Conservation (phyloP, 2,329 filamentous ascomycete genomes). For the Arthrobotrys iridis region DNA sequence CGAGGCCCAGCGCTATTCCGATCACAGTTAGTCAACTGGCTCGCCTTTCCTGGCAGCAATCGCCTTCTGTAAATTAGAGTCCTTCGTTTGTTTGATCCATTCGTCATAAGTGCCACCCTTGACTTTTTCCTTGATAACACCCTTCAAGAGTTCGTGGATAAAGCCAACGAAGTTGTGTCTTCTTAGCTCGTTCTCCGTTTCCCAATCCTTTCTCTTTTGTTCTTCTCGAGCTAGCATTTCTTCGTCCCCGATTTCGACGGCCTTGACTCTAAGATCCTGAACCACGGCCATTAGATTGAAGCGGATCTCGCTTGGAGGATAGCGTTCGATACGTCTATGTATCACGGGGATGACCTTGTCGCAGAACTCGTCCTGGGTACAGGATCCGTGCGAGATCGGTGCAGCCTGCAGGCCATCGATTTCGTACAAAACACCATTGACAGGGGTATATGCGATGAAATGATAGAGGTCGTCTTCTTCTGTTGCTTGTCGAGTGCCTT, state of each 20-base stretch:
- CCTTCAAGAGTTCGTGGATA: constrained; percentile 87
- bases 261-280: constrained; percentile 79
- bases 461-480: constrained; percentile 92
- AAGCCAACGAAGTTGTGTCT: constrained; percentile 97
- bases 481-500: constrained; percentile 73
- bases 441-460: constrained; percentile 92
- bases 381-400: constrained; percentile 86
- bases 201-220: constrained; percentile 84
- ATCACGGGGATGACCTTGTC: constrained; percentile 86
- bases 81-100: constrained; percentile 77
- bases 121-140: constrained; percentile 79
- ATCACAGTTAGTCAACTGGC: constrained; percentile 38
- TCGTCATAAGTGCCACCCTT: constrained; percentile 72
- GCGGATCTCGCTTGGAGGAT: constrained; percentile 85
- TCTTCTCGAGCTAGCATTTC: constrained; percentile 83
- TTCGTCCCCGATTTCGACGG: constrained; percentile 81
- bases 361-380: constrained; percentile 76
- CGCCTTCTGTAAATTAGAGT: constrained; percentile 63
- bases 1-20: not conserved
- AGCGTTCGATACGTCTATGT: constrained; percentile 81
- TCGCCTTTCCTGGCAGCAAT: constrained; percentile 60
- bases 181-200: constrained; percentile 91
- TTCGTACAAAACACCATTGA: constrained; percentile 86
- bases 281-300: constrained; percentile 97
- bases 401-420: constrained; percentile 92